These are phyloP conservation scores for Malus sieversii DNA, from an alignment of 306 rosid genomes.

Conservation along the genomic window DNA sequence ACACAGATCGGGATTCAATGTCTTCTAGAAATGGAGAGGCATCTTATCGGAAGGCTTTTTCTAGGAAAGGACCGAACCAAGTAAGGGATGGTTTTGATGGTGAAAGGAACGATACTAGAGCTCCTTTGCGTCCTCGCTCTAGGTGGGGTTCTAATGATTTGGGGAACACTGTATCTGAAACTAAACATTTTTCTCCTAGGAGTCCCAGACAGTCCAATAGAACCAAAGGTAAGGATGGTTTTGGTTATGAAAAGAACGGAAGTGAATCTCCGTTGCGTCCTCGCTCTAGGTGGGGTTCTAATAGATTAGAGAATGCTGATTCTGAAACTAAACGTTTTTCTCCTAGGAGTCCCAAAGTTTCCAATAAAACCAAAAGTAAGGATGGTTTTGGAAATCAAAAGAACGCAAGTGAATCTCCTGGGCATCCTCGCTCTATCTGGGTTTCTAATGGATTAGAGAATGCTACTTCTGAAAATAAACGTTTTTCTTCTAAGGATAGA, in stretches of 20 bases:
- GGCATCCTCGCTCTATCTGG: slow-evolving; percentile 29
- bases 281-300: slow-evolving; percentile 36
- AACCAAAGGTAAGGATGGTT: neutral
- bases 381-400: slow-evolving; percentile 4
- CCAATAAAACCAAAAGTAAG: slow-evolving; percentile 3
- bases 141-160: slow-evolving; percentile 29
- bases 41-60: slow-evolving; percentile 9
- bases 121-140: slow-evolving; percentile 13
- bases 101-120: neutral
- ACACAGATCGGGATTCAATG: slow-evolving; percentile 8
- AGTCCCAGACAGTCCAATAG: slow-evolving; percentile 11
- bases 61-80: slow-evolving; percentile 7
- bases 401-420: neutral
- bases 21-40: slow-evolving; percentile 4
- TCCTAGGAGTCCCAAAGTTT: slow-evolving; percentile 16
- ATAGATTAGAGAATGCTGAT: slow-evolving; percentile 13
- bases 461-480: slow-evolving; percentile 22
- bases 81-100: slow-evolving; percentile 1
- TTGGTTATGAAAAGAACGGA: neutral
- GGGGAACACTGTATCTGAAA: slow-evolving; percentile 18
- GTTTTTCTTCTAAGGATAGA: slow-evolving; percentile 16
- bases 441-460: slow-evolving; percentile 20
- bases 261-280: slow-evolving; percentile 3
- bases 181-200: slow-evolving; percentile 28
- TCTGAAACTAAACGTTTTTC: slow-evolving; percentile 26